phyloP scores from a whole-genome alignment of 2,329 filamentous ascomycete species.

The Didymella keratinophila region DNA sequence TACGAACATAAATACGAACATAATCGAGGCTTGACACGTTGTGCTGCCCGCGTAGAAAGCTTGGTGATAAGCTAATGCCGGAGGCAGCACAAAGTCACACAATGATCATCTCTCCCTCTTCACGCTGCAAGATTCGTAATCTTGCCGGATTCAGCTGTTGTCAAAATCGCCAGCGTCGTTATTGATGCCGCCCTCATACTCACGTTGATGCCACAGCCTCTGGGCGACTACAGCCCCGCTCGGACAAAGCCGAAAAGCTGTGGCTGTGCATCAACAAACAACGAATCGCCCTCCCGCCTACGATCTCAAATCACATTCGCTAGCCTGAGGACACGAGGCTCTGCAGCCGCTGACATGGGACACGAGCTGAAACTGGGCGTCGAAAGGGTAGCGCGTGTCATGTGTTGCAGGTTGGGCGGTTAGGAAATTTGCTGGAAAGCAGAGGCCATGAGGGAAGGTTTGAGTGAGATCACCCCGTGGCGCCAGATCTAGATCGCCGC shows the following conservation, averaged over 20 bases:
- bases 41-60: background rate
- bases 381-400: slow-evolving; percentile 16
- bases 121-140: background rate
- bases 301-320: slow-evolving; percentile 10
- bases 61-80: background rate
- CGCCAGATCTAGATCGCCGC: slow-evolving; percentile 27
- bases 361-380: slow-evolving; percentile 27
- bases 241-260: slow-evolving; percentile 13
- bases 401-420: slow-evolving; percentile 18
- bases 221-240: slow-evolving; percentile 5
- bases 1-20: background rate
- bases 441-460: slow-evolving; percentile 12
- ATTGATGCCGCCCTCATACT: background rate
- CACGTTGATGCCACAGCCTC: background rate
- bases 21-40: background rate
- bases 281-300: background rate
- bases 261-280: slow-evolving; percentile 24
- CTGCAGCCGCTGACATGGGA: slow-evolving; percentile 26
- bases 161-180: background rate
- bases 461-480: slow-evolving; percentile 22
- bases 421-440: slow-evolving; percentile 22
- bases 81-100: background rate
- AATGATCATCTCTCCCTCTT: background rate
- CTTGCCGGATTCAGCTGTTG: too few species aligned
- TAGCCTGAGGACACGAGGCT: slow-evolving; percentile 19